Conservation (phyloP, 495 filamentous ascomycete genomes). For the Daldinia vernicosa region DNA sequence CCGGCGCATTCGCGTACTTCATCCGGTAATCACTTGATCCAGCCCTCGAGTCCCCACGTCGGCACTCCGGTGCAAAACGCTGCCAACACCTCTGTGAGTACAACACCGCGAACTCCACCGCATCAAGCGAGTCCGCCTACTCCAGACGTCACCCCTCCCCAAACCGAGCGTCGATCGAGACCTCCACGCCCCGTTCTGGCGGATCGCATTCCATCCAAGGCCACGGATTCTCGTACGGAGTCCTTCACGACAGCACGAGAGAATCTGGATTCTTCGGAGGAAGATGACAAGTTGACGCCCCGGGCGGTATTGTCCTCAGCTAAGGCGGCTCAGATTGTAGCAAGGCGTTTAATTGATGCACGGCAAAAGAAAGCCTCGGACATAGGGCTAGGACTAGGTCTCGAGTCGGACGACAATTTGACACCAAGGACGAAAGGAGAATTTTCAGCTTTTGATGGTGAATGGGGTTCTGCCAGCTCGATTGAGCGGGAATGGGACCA, state of each 20-base stretch:
- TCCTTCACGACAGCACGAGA: conserved; percentile 80
- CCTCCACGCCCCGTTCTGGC: conserved; percentile 50
- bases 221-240: conserved; percentile 67
- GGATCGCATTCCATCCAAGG: conserved; percentile 57
- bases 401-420: conserved; percentile 54
- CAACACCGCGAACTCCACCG: conserved; percentile 63
- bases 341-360: conserved; percentile 41
- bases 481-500: conserved; percentile 64
- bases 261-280: conserved; percentile 67
- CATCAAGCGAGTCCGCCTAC: conserved; percentile 75
- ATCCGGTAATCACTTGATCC: conserved; percentile 54
- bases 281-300: conserved; percentile 59
- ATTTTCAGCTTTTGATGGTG: conserved; percentile 59
- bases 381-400: conserved; percentile 61
- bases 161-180: conserved; percentile 49
- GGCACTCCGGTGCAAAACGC: conserved; percentile 48
- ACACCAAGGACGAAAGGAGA: conserved; percentile 52
- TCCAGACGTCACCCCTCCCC: conserved; percentile 73
- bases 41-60: conserved; percentile 46
- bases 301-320: conserved; percentile 57
- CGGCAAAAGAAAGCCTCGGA: conserved; percentile 47
- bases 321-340: conserved; percentile 53
- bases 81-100: conserved; percentile 41
- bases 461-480: conserved; percentile 55
- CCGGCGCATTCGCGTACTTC: conserved; percentile 63